Percentiles rank a stretch among this genome's conserved stretches.
phyloP scores from a whole-genome alignment of 805 yeast genomes.

The Naumovozyma castellii region DNA sequence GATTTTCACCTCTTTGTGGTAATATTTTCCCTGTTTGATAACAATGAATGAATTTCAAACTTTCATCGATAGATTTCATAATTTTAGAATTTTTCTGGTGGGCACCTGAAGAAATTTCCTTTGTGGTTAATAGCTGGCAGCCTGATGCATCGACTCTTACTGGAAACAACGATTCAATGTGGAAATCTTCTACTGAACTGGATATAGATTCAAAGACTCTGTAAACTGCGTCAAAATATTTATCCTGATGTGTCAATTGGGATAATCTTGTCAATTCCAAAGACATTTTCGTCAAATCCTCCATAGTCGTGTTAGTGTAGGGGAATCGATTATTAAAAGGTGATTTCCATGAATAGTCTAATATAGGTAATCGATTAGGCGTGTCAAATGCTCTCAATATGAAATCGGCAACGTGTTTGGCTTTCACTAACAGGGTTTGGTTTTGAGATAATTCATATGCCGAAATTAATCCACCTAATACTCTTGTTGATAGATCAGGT shows the following conservation, averaged over 20 bases:
- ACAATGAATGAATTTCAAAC: slow-evolving; percentile 29
- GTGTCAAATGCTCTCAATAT: slow-evolving; percentile 49
- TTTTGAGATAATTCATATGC: slow-evolving; percentile 41
- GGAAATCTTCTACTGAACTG: slow-evolving; percentile 28
- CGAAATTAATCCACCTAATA: slow-evolving; percentile 44
- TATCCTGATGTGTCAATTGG: slow-evolving; percentile 39
- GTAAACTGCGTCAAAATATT: slow-evolving; percentile 42
- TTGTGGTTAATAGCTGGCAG: slow-evolving; percentile 30
- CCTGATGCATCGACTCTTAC: slow-evolving; percentile 42
- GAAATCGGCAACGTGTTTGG: slow-evolving; percentile 40
- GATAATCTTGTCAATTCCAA: slow-evolving; percentile 46
- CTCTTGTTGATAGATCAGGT: slow-evolving; percentile 32
- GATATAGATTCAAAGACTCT: slow-evolving; percentile 35
- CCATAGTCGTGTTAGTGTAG: slow-evolving; percentile 29
- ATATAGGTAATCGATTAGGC: slow-evolving; percentile 45
- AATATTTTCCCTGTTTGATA: slow-evolving; percentile 18
- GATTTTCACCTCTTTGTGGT: not conserved
- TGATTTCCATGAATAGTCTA: slow-evolving; percentile 37
- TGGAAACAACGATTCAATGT: slow-evolving; percentile 38
- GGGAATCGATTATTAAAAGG: slow-evolving; percentile 32
- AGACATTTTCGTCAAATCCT: slow-evolving; percentile 42
- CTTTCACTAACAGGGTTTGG: slow-evolving; percentile 30
- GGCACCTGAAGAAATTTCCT: slow-evolving; percentile 27
- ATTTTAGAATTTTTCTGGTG: slow-evolving; percentile 30
- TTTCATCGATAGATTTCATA: slow-evolving; percentile 29